Evolutionary conservation across 2,329 filamentous ascomycete genomes (phyloP), one percentile per base, ranked within the genome.

Genomic region (Penicillium oxalicum): DNA sequence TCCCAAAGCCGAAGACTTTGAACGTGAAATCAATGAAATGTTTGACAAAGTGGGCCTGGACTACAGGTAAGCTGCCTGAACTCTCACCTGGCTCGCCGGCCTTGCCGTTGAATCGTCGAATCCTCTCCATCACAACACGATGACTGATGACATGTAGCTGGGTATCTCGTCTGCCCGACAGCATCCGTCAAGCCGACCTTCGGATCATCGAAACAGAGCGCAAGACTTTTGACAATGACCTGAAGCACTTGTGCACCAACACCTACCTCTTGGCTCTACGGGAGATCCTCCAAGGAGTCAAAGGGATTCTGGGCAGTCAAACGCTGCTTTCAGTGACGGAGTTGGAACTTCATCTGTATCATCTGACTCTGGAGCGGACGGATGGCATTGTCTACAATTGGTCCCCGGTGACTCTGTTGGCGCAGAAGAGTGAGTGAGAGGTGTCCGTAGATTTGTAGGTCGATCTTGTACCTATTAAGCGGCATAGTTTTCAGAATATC

Each of bases 301-400:
- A 47, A n/a, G 25, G 44, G 27, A 0, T 25, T 40, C 28, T 40
- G 9, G 28, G 27, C 2, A 9, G 40, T 8, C 25, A 35, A 7
- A 7, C 34, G 11, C 13, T 41, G 4, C 28, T 41, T 34, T 47
- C 29, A 11, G 25, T 47, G 32, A 47, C 27, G 6, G 44, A 47
- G 27, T 32, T 34, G 11, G 44, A 47, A 12, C n/a, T 47, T 8
- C 12, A 9, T 4, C 37, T 47, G 7, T 40, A 40, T 27, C 18
- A 47, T 11, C 12, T 47, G n/a, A 13, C 38, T 9, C 25, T 33
- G 13, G 9, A 40, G n/a, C 40, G 33, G 8, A 13, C 44, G 13
- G 12, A 42, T 25, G 44, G 44, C 9, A 38, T 41, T 24, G 27
- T 50, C 27, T 53, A 50, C 27, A 50, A 53, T 34, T 53, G 51